Conservation (phyloP, 1,284 basidiomycete genomes). For the Tylopilus sp. region DNA sequence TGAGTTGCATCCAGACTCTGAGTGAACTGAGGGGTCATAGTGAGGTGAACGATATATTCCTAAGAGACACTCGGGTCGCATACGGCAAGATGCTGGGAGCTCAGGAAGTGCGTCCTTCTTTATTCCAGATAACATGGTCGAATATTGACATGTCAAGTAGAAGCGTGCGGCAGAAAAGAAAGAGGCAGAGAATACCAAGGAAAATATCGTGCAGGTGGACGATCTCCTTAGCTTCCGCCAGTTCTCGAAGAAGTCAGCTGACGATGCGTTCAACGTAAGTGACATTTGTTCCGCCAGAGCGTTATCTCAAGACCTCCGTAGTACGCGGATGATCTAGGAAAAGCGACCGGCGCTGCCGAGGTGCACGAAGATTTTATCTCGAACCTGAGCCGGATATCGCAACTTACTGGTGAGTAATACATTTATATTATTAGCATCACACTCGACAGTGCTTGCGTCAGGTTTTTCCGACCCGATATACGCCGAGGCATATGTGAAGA, state of each 20-base stretch:
- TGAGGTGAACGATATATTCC: conserved; percentile 87
- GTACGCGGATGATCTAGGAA: conserved; percentile 91
- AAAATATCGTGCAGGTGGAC: conserved; percentile 88
- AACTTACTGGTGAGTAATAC: conserved; percentile 80
- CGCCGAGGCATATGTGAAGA: conserved; percentile 98
- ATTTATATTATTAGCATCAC: not conserved
- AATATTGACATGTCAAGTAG: conserved; percentile 35
- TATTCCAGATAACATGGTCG: not conserved
- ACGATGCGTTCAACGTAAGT: conserved; percentile 85
- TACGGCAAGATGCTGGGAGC: conserved; percentile 95
- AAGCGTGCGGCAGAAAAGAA: conserved; percentile 93
- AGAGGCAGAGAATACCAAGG: conserved; percentile 82
- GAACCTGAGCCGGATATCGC: conserved; percentile 94
- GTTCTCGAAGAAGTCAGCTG: conserved; percentile 91
- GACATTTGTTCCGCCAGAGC: not conserved
- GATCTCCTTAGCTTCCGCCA: conserved; percentile 95
- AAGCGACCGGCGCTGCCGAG: conserved; percentile 90
- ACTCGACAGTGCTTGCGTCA: conserved; percentile 37
- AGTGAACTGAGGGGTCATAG: conserved; percentile 76
- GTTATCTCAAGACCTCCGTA: conserved; percentile 46
- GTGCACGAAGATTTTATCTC: conserved; percentile 96
- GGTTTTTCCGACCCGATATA: conserved; percentile 99
- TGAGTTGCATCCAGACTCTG: conserved; percentile 96
- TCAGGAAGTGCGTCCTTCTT: conserved; percentile 75
- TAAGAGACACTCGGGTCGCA: conserved; percentile 93